phyloP scores from a whole-genome alignment of 2,329 filamentous ascomycete species.

The Ceratocystis papillata region DNA sequence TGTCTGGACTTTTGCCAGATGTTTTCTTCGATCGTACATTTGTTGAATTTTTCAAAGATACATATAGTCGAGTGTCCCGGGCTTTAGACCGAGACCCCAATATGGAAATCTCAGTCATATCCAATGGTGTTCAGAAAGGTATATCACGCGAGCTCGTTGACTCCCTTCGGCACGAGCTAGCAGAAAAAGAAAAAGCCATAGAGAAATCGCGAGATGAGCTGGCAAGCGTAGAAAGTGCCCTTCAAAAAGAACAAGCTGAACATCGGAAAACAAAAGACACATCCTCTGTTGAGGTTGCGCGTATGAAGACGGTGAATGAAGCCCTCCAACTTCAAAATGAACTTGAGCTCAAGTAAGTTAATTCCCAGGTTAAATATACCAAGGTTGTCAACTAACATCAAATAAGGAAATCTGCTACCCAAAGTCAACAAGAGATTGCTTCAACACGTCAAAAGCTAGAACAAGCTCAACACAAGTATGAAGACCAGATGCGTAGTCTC shows the following conservation, averaged over 20 bases:
- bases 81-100: conserved; percentile 86
- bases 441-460: conserved; percentile 17
- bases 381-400: not conserved
- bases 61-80: conserved; percentile 73
- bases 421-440: conserved; percentile 26
- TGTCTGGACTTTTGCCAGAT: conserved; percentile 51
- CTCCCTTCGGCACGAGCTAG: conserved; percentile 63
- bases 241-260: conserved; percentile 43
- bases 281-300: conserved; percentile 41
- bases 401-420: conserved; percentile 24
- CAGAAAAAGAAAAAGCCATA: conserved; percentile 49
- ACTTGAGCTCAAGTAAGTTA: conserved; percentile 46
- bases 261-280: conserved; percentile 36
- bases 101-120: conserved; percentile 69
- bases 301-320: conserved; percentile 58
- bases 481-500: conserved; percentile 14
- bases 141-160: conserved; percentile 92
- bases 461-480: conserved; percentile 16
- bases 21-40: conserved; percentile 80
- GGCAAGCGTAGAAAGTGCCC: conserved; percentile 28
- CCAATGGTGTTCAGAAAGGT: conserved; percentile 73
- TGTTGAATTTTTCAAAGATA: conserved; percentile 91
- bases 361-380: not conserved
- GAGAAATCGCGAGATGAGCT: conserved; percentile 22
- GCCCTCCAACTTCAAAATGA: conserved; percentile 60